Percentiles rank a stretch among this genome's conserved stretches.
These are phyloP conservation scores for Pilobolus umbonatus DNA, from an alignment of 192 early-diverging fungal species.

Conservation along the genomic window DNA sequence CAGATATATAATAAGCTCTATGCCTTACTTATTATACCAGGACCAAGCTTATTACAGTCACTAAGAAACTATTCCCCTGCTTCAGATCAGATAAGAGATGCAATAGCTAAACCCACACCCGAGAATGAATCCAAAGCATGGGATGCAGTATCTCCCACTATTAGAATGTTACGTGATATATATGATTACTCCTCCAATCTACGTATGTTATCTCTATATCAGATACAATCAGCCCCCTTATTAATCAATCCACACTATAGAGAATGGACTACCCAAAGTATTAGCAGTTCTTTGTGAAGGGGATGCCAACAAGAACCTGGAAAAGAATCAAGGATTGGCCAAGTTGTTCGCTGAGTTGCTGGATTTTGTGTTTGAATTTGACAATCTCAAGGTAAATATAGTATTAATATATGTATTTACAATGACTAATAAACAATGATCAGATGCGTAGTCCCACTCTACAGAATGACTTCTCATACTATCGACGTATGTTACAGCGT, in stretches of 20 bases:
- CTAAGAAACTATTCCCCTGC: constrained; percentile 60
- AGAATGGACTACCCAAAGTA: constrained; percentile 56
- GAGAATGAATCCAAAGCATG: constrained; percentile 89
- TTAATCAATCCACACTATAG: constrained; percentile 24
- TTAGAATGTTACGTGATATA: constrained; percentile 70
- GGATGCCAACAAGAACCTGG: constrained; percentile 60
- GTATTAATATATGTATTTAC: too few species aligned
- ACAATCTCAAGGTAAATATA: constrained; percentile 76
- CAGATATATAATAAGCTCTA: constrained; percentile 54
- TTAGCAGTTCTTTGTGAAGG: constrained; percentile 64
- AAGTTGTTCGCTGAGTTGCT: constrained; percentile 79
- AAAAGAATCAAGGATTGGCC: constrained; percentile 73
- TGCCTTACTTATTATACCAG: constrained; percentile 46
- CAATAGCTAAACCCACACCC: constrained; percentile 77
- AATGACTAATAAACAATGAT: neutral
- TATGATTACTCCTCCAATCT: constrained; percentile 76
- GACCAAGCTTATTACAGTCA: constrained; percentile 46
- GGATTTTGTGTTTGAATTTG: constrained; percentile 87
- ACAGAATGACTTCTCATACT: constrained; percentile 98
- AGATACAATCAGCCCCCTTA: neutral
- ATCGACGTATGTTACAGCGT: constrained; percentile 82
- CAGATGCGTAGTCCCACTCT: constrained; percentile 42
- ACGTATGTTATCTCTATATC: constrained; percentile 46
- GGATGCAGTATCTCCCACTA: constrained; percentile 78
- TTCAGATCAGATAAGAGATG: constrained; percentile 74